Conservation (phyloP, 768 basidiomycete genomes). For the Trametes elegans region DNA sequence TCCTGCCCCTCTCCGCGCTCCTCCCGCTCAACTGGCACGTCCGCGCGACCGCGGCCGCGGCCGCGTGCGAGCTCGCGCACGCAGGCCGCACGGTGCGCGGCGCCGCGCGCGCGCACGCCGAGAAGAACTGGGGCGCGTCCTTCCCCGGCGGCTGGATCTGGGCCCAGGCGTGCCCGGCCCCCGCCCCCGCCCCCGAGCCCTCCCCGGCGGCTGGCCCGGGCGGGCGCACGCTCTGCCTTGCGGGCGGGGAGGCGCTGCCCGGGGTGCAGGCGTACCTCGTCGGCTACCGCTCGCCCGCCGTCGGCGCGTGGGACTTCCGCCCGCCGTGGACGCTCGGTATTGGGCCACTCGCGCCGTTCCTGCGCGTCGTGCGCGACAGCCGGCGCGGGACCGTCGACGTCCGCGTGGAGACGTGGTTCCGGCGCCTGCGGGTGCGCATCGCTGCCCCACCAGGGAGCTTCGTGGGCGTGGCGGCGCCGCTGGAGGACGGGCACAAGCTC, state of each 20-base stretch:
- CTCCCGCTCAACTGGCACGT: constrained; percentile 31
- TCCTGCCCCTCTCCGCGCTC: constrained; percentile 16
- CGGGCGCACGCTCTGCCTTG: constrained; percentile 20
- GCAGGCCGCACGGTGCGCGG: neutral
- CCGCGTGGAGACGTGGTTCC: constrained; percentile 13
- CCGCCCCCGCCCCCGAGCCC: too few species aligned
- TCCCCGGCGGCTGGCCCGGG: too few species aligned
- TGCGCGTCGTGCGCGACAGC: constrained; percentile 21
- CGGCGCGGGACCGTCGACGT: constrained; percentile 14
- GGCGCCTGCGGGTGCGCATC: constrained; percentile 18
- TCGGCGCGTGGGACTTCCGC: constrained; percentile 26
- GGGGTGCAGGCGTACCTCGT: constrained; percentile 26
- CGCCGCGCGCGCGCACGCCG: constrained; percentile 20
- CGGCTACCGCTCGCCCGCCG: constrained; percentile 24
- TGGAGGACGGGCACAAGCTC: constrained; percentile 24
- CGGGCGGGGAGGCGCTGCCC: constrained; percentile 24
- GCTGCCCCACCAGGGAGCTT: constrained; percentile 22
- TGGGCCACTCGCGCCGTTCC: constrained; percentile 18
- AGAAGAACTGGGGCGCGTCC: constrained; percentile 30
- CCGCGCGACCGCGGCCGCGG: constrained; percentile 20
- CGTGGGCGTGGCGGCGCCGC: constrained; percentile 23
- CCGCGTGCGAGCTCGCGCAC: constrained; percentile 14
- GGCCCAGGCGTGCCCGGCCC: constrained; percentile 26
- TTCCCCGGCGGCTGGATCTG: constrained; percentile 29
- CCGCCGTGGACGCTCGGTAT: constrained; percentile 23